Percentiles rank a stretch among this genome's conserved stretches.
Evolutionary conservation across 768 basidiomycete genomes (phyloP).

Genomic region (Pholiota microspora): DNA sequence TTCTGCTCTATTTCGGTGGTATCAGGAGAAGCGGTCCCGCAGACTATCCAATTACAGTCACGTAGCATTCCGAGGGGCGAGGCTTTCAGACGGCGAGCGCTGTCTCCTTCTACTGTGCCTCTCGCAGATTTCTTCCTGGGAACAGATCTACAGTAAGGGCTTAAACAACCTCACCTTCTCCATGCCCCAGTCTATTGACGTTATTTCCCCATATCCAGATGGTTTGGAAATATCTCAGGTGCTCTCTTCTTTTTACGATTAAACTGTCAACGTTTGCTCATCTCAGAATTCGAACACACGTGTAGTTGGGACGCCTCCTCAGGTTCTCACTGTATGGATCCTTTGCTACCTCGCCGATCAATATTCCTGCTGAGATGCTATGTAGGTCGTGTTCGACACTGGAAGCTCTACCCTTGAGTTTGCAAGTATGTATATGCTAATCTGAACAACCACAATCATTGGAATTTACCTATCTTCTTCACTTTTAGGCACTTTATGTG

Average conservation of each 20-base stretch:
- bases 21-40: conserved; percentile 19
- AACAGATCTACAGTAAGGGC: conserved; percentile 51
- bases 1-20: conserved; percentile 8
- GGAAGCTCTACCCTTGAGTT: conserved; percentile 49
- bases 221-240: conserved; percentile 54
- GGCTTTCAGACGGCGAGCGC: conserved; percentile 30
- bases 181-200: neutral
- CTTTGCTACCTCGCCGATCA: neutral
- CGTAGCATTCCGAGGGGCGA: conserved; percentile 20
- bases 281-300: conserved; percentile 4
- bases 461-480: neutral
- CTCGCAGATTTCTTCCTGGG: conserved; percentile 53
- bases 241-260: conserved; percentile 5
- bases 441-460: neutral
- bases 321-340: conserved; percentile 35
- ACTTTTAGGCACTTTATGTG: conserved; percentile 43
- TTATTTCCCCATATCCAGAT: conserved; percentile 27
- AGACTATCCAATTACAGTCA: conserved; percentile 31
- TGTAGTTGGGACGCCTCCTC: conserved; percentile 55
- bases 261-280: conserved; percentile 5
- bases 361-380: conserved; percentile 8
- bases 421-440: conserved; percentile 34
- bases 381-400: conserved; percentile 57
- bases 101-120: conserved; percentile 39
- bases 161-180: conserved; percentile 13